Conservation (phyloP, 106 monocot genomes). For the Triglochin maritima region DNA sequence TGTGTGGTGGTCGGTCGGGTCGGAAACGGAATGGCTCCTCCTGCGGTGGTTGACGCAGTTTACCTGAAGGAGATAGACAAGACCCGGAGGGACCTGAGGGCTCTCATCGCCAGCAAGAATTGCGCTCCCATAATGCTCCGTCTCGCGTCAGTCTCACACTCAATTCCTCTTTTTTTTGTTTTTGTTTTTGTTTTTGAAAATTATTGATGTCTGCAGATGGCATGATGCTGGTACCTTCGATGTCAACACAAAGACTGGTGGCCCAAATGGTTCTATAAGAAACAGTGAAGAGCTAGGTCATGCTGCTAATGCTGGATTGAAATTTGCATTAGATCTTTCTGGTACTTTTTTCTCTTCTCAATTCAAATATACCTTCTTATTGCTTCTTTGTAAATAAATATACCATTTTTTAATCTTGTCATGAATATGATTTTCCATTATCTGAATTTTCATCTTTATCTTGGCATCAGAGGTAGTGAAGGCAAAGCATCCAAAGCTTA, state of each 20-base stretch:
- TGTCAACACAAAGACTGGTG: slow-evolving; percentile 30
- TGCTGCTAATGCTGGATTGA: slow-evolving; percentile 26
- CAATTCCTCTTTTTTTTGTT: not conserved
- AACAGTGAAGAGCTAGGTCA: slow-evolving; percentile 22
- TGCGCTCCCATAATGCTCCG: slow-evolving; percentile 36
- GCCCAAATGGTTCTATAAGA: slow-evolving; percentile 35
- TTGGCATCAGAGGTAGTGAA: slow-evolving; percentile 57
- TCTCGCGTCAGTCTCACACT: slow-evolving; percentile 14
- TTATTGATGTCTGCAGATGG: slow-evolving; percentile 18
- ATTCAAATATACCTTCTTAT: too few relatives aligned
- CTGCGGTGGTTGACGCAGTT: slow-evolving; percentile 21
- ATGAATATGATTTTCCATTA: too few relatives aligned
- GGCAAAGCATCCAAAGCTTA: slow-evolving; percentile 63
- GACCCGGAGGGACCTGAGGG: slow-evolving; percentile 22
- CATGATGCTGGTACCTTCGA: slow-evolving; percentile 42
- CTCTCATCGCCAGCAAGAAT: slow-evolving; percentile 28
- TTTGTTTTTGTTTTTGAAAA: not conserved
- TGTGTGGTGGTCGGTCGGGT: too few relatives aligned
- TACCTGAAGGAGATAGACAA: slow-evolving; percentile 30
- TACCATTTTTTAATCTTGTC: too few relatives aligned
- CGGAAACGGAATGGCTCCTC: slow-evolving; percentile 3
- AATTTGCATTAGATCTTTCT: slow-evolving; percentile 28
- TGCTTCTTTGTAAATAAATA: too few relatives aligned
- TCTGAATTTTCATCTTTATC: too few relatives aligned
- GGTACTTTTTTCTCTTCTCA: slow-evolving; percentile 3